Conservation (phyloP, 1,139 yeast genomes). For the Yamadazyma songkhlaensis region DNA sequence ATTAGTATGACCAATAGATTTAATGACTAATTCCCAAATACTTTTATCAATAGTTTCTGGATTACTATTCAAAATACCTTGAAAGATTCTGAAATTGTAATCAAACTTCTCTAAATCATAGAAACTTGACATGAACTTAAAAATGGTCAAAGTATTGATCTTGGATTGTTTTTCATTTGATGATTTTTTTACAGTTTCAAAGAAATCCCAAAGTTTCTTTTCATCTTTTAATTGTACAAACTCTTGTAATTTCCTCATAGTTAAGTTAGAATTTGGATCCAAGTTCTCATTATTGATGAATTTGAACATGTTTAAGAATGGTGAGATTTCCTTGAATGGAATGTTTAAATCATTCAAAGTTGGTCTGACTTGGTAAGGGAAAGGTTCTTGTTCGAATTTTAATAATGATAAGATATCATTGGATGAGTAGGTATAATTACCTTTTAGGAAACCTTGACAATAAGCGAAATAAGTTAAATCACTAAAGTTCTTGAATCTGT, state of each 20-base stretch:
- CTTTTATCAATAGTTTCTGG: slow-evolving; percentile 9
- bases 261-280: slow-evolving; percentile 34
- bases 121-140: slow-evolving; percentile 35
- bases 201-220: slow-evolving; percentile 20
- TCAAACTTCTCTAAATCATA: slow-evolving; percentile 27
- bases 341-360: slow-evolving; percentile 11
- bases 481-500: slow-evolving; percentile 10
- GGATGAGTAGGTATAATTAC: slow-evolving; percentile 21
- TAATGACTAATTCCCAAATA: slow-evolving; percentile 38
- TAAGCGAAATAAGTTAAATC: slow-evolving; percentile 35
- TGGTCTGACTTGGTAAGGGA: slow-evolving; percentile 18
- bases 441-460: slow-evolving; percentile 27
- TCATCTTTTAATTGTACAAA: slow-evolving; percentile 21
- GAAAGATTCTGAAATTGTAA: slow-evolving; percentile 34
- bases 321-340: slow-evolving; percentile 9
- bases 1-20: slow-evolving; percentile 37
- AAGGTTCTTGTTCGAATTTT: slow-evolving; percentile 26
- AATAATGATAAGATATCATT: slow-evolving; percentile 29
- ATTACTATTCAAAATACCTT: slow-evolving; percentile 19
- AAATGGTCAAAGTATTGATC: slow-evolving; percentile 29
- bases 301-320: slow-evolving; percentile 6
- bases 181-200: slow-evolving; percentile 23
- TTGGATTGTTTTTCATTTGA: slow-evolving; percentile 22
- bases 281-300: slow-evolving; percentile 17
- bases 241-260: slow-evolving; percentile 21